These are phyloP conservation scores for Eucalyptus marginata DNA, from an alignment of 345 rosid genomes.

Conservation along the genomic window DNA sequence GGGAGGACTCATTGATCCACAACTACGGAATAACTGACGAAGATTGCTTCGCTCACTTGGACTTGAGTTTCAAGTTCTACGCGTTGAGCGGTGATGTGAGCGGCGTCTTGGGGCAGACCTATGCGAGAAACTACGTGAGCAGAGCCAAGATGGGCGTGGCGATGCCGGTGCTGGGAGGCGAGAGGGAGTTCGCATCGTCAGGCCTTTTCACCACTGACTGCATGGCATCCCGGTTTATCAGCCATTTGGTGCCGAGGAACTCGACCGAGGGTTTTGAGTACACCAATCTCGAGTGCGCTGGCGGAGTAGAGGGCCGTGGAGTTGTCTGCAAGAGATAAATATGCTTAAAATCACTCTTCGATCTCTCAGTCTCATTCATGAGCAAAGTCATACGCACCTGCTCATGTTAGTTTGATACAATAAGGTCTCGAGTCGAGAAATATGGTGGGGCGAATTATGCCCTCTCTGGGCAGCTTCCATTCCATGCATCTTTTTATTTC, in stretches of 20 bases:
- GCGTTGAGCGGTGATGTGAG: constrained; percentile 29
- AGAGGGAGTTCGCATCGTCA: constrained; percentile 33
- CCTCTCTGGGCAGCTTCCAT: neutral
- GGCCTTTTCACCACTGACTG: constrained; percentile 45
- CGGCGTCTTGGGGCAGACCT: constrained; percentile 60
- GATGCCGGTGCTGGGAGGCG: constrained; percentile 66
- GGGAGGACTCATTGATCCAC: constrained; percentile 7
- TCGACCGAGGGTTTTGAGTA: neutral
- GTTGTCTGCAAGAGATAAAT: constrained; percentile 15
- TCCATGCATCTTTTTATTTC: neutral
- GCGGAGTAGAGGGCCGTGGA: neutral
- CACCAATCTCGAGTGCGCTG: neutral
- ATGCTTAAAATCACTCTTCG: neutral
- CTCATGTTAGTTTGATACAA: neutral
- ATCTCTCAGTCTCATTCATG: neutral
- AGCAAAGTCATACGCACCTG: neutral
- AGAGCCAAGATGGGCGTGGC: constrained; percentile 39
- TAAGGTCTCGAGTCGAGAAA: neutral
- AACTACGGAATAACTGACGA: constrained; percentile 16
- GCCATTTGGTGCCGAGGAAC: neutral
- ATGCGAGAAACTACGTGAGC: constrained; percentile 33
- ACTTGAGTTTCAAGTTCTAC: constrained; percentile 50
- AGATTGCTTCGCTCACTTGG: constrained; percentile 65
- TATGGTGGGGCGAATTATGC: neutral
- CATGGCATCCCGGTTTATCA: neutral